A percentile compares a stretch with the other conserved stretches of the same genome.
Conservation (phyloP, 768 basidiomycete species). For the Psilocybe cyanescens region DNA sequence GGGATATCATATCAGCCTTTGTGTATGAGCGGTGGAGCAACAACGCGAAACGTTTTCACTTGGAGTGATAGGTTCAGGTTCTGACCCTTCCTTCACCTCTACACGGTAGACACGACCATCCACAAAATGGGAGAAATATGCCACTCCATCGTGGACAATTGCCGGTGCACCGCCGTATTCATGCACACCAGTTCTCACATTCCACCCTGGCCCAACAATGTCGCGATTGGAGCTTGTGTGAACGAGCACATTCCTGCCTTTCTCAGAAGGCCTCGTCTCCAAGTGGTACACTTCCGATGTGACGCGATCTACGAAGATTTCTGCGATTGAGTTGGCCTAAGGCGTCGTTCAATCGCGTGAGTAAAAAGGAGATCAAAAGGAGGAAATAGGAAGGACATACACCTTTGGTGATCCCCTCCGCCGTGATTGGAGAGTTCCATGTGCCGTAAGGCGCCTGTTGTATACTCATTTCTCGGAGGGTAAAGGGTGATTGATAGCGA, state of each 20-base stretch:
- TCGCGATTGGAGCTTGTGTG: constrained; percentile 52
- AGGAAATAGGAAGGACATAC: constrained; percentile 22
- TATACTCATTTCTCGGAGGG: background rate
- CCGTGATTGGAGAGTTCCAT: constrained; percentile 62
- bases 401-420: constrained; percentile 52
- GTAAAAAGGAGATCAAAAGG: constrained; percentile 1
- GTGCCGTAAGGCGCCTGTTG: constrained; percentile 57
- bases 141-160: constrained; percentile 47
- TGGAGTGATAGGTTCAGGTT: constrained; percentile 67
- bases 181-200: constrained; percentile 63
- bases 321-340: constrained; percentile 40
- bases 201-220: constrained; percentile 56
- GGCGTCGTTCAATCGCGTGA: constrained; percentile 6
- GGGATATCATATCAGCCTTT: background rate
- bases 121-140: constrained; percentile 61
- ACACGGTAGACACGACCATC: constrained; percentile 59
- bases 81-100: constrained; percentile 31
- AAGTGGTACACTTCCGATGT: constrained; percentile 58
- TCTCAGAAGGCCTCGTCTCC: constrained; percentile 60
- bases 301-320: constrained; percentile 63
- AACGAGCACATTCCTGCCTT: constrained; percentile 58
- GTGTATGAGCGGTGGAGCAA: background rate
- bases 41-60: constrained; percentile 41
- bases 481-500: background rate
- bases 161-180: constrained; percentile 76